Evolutionary conservation across 164 flowering plant species (phyloP).

Genomic region (Amborella trichopoda): DNA sequence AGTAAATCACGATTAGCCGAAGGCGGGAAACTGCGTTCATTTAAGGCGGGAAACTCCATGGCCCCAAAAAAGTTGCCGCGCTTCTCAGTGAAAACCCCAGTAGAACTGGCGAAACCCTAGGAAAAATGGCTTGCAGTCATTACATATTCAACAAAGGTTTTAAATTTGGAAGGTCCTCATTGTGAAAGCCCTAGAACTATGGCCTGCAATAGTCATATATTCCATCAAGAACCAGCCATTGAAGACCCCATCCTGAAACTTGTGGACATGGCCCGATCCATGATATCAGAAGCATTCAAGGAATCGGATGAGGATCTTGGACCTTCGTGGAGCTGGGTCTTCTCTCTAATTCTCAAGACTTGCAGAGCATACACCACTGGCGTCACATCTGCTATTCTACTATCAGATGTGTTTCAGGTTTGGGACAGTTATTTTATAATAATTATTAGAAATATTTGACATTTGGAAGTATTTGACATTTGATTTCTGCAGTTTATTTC

Average conservation of each 20-base stretch:
- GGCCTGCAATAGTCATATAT: no score
- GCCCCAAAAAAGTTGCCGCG: no score
- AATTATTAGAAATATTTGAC: no score
- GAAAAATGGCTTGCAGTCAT: not conserved
- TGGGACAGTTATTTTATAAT: no score
- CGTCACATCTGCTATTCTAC: conserved; percentile 81
- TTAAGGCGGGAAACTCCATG: no score
- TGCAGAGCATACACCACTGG: conserved; percentile 78
- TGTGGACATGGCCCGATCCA: not conserved
- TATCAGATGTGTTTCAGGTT: conserved; percentile 85
- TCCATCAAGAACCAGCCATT: no score
- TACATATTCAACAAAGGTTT: not conserved
- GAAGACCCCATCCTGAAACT: not conserved
- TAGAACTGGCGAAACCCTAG: not conserved
- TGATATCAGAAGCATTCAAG: not conserved
- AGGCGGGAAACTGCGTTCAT: no score
- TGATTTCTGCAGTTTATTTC: not conserved
- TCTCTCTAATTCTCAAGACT: conserved; percentile 59
- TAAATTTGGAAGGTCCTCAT: not conserved
- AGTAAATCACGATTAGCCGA: no score
- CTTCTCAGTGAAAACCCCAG: no score
- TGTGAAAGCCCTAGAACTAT: not conserved
- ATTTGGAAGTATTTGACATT: not conserved
- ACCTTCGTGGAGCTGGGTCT: conserved; percentile 86
- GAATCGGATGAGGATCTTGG: conserved; percentile 12